Conservation (phyloP, 768 basidiomycete genomes). For the Macrolepiota dolichaula region DNA sequence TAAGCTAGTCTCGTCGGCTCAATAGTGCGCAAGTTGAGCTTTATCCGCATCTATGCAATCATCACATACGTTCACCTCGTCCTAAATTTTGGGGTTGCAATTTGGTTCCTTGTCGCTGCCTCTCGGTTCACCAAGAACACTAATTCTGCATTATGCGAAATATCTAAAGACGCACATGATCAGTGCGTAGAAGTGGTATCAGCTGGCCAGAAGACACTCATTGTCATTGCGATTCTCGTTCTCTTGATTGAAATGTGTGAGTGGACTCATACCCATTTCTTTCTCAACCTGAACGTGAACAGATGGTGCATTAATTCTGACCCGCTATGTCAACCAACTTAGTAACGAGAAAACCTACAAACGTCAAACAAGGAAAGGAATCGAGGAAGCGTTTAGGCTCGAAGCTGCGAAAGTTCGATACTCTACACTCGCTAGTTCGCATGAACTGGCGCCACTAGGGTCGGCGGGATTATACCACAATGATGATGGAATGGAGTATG, state of each 20-base stretch:
- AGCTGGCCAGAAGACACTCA: slow-evolving; percentile 42
- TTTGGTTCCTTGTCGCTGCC: slow-evolving; percentile 49
- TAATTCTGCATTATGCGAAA: slow-evolving; percentile 41
- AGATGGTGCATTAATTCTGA: slow-evolving; percentile 54
- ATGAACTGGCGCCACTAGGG: slow-evolving; percentile 20
- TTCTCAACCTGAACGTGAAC: slow-evolving; percentile 2
- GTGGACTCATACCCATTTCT: slow-evolving; percentile 21
- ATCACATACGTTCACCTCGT: slow-evolving; percentile 56
- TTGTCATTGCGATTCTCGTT: slow-evolving; percentile 39
- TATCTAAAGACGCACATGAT: slow-evolving; percentile 31
- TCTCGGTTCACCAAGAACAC: slow-evolving; percentile 42
- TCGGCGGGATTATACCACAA: slow-evolving; percentile 17
- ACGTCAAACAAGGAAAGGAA: slow-evolving; percentile 31
- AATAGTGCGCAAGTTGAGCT: slow-evolving; percentile 57
- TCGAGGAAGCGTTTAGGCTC: slow-evolving; percentile 33
- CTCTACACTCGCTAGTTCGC: slow-evolving; percentile 4
- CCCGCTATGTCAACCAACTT: slow-evolving; percentile 52
- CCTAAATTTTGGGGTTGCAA: slow-evolving; percentile 49
- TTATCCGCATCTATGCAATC: slow-evolving; percentile 54
- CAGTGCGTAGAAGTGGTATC: slow-evolving; percentile 43
- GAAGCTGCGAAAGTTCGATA: slow-evolving; percentile 18
- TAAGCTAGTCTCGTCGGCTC: slow-evolving; percentile 50
- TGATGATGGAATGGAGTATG: slow-evolving; percentile 25
- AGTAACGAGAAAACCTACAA: slow-evolving; percentile 44
- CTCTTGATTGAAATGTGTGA: slow-evolving; percentile 56